Percentiles rank a stretch among this genome's conserved stretches.
phyloP scores from a whole-genome alignment of 164 flowering plant genomes.

The Berberis vulgaris region DNA sequence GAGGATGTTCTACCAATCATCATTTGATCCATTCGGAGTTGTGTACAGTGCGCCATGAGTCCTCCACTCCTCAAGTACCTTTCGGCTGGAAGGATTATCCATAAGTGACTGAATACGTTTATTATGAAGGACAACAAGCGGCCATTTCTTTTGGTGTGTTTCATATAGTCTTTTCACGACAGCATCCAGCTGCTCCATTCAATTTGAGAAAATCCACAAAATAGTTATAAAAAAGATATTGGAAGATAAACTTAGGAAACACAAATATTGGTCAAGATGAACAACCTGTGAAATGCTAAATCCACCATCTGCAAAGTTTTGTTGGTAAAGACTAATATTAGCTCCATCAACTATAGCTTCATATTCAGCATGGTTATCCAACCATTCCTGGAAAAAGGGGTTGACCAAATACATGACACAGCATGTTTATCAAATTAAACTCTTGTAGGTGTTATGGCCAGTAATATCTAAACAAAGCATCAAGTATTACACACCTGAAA shows the following conservation, averaged over 20 bases:
- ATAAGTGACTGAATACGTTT: constrained; percentile 49
- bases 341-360: constrained; percentile 85
- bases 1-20: constrained; percentile 64
- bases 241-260: background rate
- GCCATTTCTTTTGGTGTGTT: constrained; percentile 52
- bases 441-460: background rate
- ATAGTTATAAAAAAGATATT: background rate
- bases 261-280: constrained; percentile 4
- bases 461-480: background rate
- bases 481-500: constrained; percentile 46
- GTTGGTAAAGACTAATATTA: constrained; percentile 76
- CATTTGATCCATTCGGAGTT: constrained; percentile 90
- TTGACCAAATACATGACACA: background rate
- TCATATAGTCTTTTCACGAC: constrained; percentile 59
- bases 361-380: constrained; percentile 45
- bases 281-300: constrained; percentile 78
- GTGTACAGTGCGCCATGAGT: constrained; percentile 48
- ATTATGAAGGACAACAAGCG: constrained; percentile 67
- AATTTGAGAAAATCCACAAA: constrained; percentile 11
- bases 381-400: constrained; percentile 49
- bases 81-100: constrained; percentile 38
- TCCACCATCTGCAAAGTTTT: constrained; percentile 78
- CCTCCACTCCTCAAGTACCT: constrained; percentile 61
- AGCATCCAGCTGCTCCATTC: constrained; percentile 73
- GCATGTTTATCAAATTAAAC: background rate